Conservation (phyloP, 1,284 basidiomycete species). For the Trichosporon faecale region DNA sequence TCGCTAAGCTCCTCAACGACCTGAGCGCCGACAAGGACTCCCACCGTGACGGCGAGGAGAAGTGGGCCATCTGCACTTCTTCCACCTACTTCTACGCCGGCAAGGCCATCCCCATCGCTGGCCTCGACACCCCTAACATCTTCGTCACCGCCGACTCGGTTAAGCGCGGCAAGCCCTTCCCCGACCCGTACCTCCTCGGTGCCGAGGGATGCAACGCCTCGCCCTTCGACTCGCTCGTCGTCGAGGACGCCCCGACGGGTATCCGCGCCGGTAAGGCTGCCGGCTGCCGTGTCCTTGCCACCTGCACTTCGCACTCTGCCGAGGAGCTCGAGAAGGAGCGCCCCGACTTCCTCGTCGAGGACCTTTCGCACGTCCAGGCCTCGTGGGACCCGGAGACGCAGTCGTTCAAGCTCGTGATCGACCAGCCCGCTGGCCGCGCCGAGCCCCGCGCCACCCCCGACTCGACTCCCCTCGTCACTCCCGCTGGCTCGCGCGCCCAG, state of each 20-base stretch:
- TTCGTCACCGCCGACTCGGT: constrained; percentile 55
- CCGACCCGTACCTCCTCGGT: constrained; percentile 55
- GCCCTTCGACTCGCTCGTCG: constrained; percentile 51
- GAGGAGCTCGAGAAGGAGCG: constrained; percentile 51
- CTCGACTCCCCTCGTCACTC: constrained; percentile 52
- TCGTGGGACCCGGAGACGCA: constrained; percentile 45
- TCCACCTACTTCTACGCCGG: constrained; percentile 52
- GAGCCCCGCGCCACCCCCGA: constrained; percentile 48
- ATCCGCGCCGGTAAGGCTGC: constrained; percentile 54
- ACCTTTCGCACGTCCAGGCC: constrained; percentile 49
- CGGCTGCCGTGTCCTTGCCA: constrained; percentile 53
- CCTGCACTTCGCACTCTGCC: constrained; percentile 53
- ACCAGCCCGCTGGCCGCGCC: constrained; percentile 49
- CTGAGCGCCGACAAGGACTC: constrained; percentile 38
- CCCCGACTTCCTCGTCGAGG: constrained; percentile 54
- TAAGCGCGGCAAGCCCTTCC: constrained; percentile 54
- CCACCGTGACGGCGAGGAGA: constrained; percentile 43
- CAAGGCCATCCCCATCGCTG: constrained; percentile 51
- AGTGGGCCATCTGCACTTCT: constrained; percentile 52
- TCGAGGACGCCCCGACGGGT: constrained; percentile 56
- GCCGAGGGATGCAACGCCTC: constrained; percentile 49
- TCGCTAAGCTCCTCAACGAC: constrained; percentile 44
- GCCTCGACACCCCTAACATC: constrained; percentile 50
- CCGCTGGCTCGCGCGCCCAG: constrained; percentile 44
- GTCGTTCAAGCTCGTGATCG: constrained; percentile 49